These are phyloP conservation scores for Blastosporella zonata DNA, from an alignment of 1,284 basidiomycete genomes.

Conservation along the genomic window DNA sequence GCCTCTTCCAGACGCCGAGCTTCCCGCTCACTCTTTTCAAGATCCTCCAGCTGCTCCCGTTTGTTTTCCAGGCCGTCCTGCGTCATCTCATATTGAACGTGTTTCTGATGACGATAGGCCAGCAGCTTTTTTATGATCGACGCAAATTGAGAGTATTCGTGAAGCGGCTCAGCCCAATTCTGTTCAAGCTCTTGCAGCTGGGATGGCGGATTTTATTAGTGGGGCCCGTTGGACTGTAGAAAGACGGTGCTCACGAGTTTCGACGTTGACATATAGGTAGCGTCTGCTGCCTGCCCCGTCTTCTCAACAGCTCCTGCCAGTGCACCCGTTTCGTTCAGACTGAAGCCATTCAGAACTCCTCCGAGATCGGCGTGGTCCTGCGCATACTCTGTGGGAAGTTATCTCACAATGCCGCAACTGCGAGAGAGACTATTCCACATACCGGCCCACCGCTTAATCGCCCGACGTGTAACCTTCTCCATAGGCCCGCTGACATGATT, in stretches of 20 bases:
- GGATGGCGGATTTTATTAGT: neutral
- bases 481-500: constrained; percentile 87
- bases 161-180: constrained; percentile 92
- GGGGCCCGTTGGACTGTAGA: constrained; percentile 6
- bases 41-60: constrained; percentile 82
- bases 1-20: constrained; percentile 89
- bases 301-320: constrained; percentile 84
- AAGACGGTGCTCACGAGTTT: constrained; percentile 59
- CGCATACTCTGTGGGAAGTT: constrained; percentile 60
- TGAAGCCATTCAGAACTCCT: constrained; percentile 94
- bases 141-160: constrained; percentile 96
- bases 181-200: constrained; percentile 91
- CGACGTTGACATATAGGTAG: constrained; percentile 91
- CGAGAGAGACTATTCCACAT: constrained; percentile 20
- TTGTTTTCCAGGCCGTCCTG: constrained; percentile 89
- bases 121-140: constrained; percentile 92
- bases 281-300: constrained; percentile 93
- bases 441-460: constrained; percentile 94
- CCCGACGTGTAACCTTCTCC: constrained; percentile 93
- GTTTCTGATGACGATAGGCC: constrained; percentile 95
- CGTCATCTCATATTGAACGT: constrained; percentile 97
- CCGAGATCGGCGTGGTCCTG: constrained; percentile 95
- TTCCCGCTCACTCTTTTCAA: constrained; percentile 92
- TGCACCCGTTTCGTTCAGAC: constrained; percentile 76
- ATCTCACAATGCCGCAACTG: neutral